Evolutionary conservation across 495 filamentous ascomycete genomes (phyloP), one percentile per base, ranked within the genome.

Genomic region (Aspergillus incahuasiensis): DNA sequence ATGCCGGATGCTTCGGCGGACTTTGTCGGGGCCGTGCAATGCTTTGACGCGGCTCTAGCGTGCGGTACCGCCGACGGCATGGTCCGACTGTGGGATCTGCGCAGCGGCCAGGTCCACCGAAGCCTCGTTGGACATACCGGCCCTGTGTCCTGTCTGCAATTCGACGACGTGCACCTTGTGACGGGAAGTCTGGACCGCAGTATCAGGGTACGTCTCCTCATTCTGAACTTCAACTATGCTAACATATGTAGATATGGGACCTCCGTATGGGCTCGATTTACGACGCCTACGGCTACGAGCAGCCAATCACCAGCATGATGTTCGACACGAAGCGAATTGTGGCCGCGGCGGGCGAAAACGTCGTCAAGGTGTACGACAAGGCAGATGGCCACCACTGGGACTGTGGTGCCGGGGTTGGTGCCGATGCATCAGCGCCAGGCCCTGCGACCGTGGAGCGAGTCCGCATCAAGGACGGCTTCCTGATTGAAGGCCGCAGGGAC

Each of bases 281-380:
- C 66, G 94, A 99, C 66, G 95, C 92, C 28, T 99, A 89, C 65
- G 94, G 94, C 41, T 99, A 97, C 68, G 91, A 97, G 65, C 79
- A 90, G 64, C 86, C 92, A 0, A 82, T 99, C 58, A 96, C 90
- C 21, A 91, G 87, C 76, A 97, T 97, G 94, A 94, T 94, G 86
- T 99, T 99, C 64, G 94, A 99, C 69, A 77, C 79, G 12, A 85
- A 92, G 24, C 84, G 94, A 40, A 99, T 99, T 57, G 91, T 92
- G 7, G 83, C 90, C 42, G 92, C 94, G 3, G 91, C 90, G 0
- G 88, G 91, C 44, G 92, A 97, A 68, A 86, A 86, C 61, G 90
- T 97, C 24, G 90, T 91, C 57, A 99, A 99, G 73, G 86, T 97
- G 45, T 97, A 97, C 70, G 94, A 99, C 73, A 97, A 97, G 80